Conservation (phyloP, 2,329 filamentous ascomycete species). For the Fusarium sp. region DNA sequence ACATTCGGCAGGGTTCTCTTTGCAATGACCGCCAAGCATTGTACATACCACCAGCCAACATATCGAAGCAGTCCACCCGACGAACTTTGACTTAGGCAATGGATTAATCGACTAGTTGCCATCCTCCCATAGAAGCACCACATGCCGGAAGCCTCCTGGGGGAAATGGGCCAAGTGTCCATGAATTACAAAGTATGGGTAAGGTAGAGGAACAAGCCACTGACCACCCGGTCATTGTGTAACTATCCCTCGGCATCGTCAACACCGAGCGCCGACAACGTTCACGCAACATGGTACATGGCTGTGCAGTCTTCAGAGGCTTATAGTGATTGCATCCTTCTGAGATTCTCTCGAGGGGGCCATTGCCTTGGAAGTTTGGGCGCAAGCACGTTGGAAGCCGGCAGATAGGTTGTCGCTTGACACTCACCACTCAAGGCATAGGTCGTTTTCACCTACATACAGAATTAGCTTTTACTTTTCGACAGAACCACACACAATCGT, state of each 20-base stretch:
- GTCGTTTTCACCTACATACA: not conserved
- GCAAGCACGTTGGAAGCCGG: not conserved
- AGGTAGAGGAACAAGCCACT: not conserved
- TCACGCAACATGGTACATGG: not conserved
- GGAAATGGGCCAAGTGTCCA: not conserved
- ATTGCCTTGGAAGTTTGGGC: not conserved
- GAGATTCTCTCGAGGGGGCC: not conserved
- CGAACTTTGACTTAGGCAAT: not conserved
- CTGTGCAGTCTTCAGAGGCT: too few relatives aligned
- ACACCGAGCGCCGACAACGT: not conserved
- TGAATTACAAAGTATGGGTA: not conserved
- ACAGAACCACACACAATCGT: not conserved
- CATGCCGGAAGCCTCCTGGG: not conserved
- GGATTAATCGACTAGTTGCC: not conserved
- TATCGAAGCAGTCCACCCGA: not conserved
- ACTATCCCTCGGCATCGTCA: not conserved
- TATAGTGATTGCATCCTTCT: too few relatives aligned
- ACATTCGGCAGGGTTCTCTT: not conserved
- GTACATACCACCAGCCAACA: not conserved
- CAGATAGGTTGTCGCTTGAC: not conserved
- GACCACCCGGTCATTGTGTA: not conserved
- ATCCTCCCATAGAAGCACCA: not conserved
- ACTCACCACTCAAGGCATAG: not conserved
- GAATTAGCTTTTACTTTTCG: not conserved
- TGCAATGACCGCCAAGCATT: too few relatives aligned